Percentiles rank a stretch among this genome's conserved stretches.
Evolutionary conservation across 1,284 basidiomycete species (phyloP).

Genomic region (Rhodotorula sp.): DNA sequence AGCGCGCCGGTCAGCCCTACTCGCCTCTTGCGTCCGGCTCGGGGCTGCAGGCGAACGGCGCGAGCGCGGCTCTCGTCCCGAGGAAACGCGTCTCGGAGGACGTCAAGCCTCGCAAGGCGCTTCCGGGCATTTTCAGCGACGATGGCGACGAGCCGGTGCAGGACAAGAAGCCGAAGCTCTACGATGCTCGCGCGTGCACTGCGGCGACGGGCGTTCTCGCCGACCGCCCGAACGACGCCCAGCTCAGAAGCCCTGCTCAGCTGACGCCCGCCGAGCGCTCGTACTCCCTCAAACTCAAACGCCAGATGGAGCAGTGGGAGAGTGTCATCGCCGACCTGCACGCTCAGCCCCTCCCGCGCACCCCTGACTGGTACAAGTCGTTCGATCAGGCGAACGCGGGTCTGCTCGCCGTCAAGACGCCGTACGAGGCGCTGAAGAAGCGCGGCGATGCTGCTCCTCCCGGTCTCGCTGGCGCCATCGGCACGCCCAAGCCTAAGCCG

Average conservation of each 20-base stretch:
- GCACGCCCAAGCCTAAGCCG: no score
- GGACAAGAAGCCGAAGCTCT: slow-evolving; percentile 28
- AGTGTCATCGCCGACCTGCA: neutral
- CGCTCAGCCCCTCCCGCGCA: neutral
- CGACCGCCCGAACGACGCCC: slow-evolving; percentile 11
- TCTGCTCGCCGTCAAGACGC: no score
- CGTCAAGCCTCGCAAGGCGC: neutral
- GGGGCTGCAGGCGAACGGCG: neutral
- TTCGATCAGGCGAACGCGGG: neutral
- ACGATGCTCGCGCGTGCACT: neutral
- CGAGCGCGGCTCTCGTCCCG: neutral
- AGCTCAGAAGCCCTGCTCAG: neutral
- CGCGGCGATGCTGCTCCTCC: neutral
- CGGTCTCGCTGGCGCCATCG: neutral
- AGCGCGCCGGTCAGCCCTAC: neutral
- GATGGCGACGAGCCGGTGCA: slow-evolving; percentile 1
- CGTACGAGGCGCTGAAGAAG: no score
- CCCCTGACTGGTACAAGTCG: neutral
- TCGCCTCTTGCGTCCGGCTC: slow-evolving; percentile 8
- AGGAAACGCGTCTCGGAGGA: slow-evolving; percentile 25
- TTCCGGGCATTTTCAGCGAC: slow-evolving; percentile 10
- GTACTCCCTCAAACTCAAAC: neutral
- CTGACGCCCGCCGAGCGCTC: neutral
- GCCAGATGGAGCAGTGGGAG: neutral
- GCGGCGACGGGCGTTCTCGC: slow-evolving; percentile 12